A percentile compares a stretch with the other conserved stretches of the same genome.
phyloP scores from a whole-genome alignment of 805 yeast genomes.

The Cyberlindnera euphorbiae region DNA sequence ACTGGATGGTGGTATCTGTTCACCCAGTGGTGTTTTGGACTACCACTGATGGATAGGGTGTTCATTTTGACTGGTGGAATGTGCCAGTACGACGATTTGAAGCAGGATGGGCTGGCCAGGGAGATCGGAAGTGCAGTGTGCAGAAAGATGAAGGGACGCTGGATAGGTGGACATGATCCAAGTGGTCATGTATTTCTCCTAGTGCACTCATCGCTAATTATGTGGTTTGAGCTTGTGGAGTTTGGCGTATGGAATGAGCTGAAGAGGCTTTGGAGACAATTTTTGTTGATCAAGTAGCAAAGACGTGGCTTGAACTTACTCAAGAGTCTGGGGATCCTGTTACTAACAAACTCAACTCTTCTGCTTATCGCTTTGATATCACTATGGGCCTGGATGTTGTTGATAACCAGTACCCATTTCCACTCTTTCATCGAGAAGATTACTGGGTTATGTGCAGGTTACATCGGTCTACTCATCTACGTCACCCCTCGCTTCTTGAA shows the following conservation, averaged over 20 bases:
- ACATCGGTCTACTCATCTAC: conserved; percentile 38
- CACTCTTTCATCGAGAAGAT: conserved; percentile 76
- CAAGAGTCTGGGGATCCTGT: not conserved
- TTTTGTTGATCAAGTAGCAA: conserved; percentile 1
- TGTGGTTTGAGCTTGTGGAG: conserved; percentile 60
- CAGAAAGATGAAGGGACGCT: conserved; percentile 55
- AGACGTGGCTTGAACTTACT: not conserved
- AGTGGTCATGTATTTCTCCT: conserved; percentile 88
- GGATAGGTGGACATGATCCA: conserved; percentile 93
- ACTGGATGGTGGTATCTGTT: conserved; percentile 82
- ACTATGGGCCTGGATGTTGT: conserved; percentile 83
- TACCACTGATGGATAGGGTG: conserved; percentile 84
- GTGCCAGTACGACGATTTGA: conserved; percentile 37
- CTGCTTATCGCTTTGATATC: conserved; percentile 31
- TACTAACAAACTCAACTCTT: conserved; percentile 18
- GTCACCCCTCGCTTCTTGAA: conserved; percentile 33
- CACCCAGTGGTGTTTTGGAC: conserved; percentile 83
- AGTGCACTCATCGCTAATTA: conserved; percentile 56
- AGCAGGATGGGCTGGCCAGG: conserved; percentile 1
- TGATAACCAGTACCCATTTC: conserved; percentile 80
- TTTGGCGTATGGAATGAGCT: conserved; percentile 32
- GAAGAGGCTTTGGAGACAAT: conserved; percentile 10
- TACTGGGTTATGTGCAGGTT: conserved; percentile 64
- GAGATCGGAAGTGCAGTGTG: conserved; percentile 32
- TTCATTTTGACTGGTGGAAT: conserved; percentile 80